Base-by-base conservation (phyloP, 768 basidiomycete genomes). In the Rossbeevera mucosa region DNA sequence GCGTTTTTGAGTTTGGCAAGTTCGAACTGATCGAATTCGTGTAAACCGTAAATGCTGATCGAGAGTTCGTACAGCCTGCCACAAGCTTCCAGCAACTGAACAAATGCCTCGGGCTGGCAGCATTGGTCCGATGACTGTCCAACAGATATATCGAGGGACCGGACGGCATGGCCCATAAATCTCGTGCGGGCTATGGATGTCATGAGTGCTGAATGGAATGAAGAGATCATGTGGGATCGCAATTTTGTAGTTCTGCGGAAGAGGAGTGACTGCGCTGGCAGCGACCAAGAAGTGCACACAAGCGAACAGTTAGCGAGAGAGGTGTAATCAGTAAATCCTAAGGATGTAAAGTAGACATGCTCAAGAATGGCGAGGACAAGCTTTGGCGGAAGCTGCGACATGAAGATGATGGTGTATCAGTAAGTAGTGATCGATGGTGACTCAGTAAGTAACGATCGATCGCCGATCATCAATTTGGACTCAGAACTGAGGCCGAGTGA, bases 51-150 rank as follows among this genome's bases (percentile, higher is more conserved):
- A 2, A 56, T 52, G 26, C 58, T 59, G 31, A 75, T 42, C 2
- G 45, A 47, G 18, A 75, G 68, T 21, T 71, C 71, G 51, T 75
- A 75, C 14, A 75, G 51, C 7, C 59, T 54, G 16, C 59, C 66
- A 33, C 73, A 73, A 0, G 53, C 48, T 7, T 66, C 56, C 13
- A 74, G 44, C 2, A 67, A 8, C 1, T 31, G 30, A n/a, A 29
- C 48, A 48, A 69, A 57, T 3, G 44, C 33, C 0, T 57, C 44
- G 3, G 56, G 57, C 7, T 48, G 33, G 44, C 48, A 59, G 21
- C 40, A 45, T 5, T 47, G 54, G 21, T 47, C 47, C 16, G 36
- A 25, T 2, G 46, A 44, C 7, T 33, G 25, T 18, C 62, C 60
- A 22, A 68, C 26, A 8, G 55, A 53, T 29, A 63, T 53, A 11